Base-by-base conservation (phyloP, 495 filamentous ascomycete genomes). In the Choiromyces venosus region DNA sequence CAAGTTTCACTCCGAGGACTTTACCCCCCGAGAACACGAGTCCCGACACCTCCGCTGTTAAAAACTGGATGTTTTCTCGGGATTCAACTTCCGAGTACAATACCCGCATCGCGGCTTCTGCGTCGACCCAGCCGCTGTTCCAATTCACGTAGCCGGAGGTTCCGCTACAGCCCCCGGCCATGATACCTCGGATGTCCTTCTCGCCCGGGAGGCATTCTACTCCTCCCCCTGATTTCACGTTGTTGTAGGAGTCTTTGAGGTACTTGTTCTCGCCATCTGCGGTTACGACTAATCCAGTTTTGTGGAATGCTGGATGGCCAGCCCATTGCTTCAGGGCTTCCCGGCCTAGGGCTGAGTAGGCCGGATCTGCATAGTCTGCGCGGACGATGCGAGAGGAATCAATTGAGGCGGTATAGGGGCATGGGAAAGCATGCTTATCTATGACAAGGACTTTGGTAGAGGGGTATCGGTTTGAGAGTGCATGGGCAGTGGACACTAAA, bases 91-190 rank as follows among this genome's bases (percentile, higher is more conserved):
- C 75, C 18, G 76, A 68, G 25, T 88, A 84, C 36, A 92, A 82
- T 82, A 86, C 92, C 19, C 81, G 80, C 86, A 97, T 93, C 14
- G 87, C 87, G 0, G 85, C 88, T 65, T 89, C 91, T 0, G 94
- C 93, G 78, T 99, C 87, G 8, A 88, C 91, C 94, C 94, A 97
- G 2, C 95, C 95, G 68, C 87, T 89, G 0, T 84, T 86, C 79
- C 85, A 84, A 81, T 97, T 99, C 65, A 96, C 82, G 82, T 99
- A 99, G 2, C 94, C 94, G 74, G 87, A 86, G 21, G 83, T 82
- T 56, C 92, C 86, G 72, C 87, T 82, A 77, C 83, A 79, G 72
- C 87, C 84, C 67, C 85, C 83, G 2, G 85, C 85, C 12, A 84
- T 83, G 4, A 81, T 85, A 68, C 80, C 84, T 76, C 84, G 77